Evolutionary conservation across 2,329 filamentous ascomycete species (phyloP).

Genomic region (Pestalotiopsis sp.): DNA sequence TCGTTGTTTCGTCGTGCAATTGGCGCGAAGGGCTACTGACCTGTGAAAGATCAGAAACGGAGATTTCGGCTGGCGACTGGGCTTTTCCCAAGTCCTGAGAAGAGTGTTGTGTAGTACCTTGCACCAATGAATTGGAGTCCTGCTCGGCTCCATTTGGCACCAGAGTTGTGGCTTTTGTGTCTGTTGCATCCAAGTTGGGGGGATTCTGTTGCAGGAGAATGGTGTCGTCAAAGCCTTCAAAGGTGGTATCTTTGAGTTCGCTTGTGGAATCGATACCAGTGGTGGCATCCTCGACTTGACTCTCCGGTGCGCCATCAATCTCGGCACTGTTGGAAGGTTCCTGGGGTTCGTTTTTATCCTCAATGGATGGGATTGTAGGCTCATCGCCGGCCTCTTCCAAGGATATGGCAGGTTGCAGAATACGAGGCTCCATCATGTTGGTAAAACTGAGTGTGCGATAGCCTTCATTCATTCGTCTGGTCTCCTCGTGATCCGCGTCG

Average conservation of each 20-base stretch:
- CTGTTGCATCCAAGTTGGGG: neutral
- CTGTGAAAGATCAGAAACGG: constrained; percentile 26
- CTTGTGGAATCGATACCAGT: neutral
- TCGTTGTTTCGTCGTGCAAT: constrained; percentile 25
- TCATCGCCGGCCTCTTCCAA: constrained; percentile 7
- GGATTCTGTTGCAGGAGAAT: neutral
- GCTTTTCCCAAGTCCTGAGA: constrained; percentile 22
- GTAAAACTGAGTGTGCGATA: constrained; percentile 60
- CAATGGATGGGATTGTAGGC: constrained; percentile 6
- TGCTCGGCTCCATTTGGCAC: neutral
- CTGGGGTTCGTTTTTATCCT: neutral
- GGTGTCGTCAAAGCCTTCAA: constrained; percentile 12
- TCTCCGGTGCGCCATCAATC: neutral
- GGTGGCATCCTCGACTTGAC: no score
- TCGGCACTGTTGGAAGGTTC: neutral
- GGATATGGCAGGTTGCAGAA: constrained; percentile 52
- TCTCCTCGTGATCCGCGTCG: constrained; percentile 55
- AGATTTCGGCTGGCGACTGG: constrained; percentile 18
- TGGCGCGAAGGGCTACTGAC: constrained; percentile 33
- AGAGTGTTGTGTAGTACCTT: constrained; percentile 16
- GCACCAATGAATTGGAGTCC: neutral
- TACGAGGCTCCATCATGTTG: constrained; percentile 69
- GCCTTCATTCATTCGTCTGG: constrained; percentile 42
- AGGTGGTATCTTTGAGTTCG: constrained; percentile 5
- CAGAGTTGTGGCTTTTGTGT: neutral